phyloP scores from a whole-genome alignment of 768 basidiomycete genomes.

The Lentinula aciculospora region DNA sequence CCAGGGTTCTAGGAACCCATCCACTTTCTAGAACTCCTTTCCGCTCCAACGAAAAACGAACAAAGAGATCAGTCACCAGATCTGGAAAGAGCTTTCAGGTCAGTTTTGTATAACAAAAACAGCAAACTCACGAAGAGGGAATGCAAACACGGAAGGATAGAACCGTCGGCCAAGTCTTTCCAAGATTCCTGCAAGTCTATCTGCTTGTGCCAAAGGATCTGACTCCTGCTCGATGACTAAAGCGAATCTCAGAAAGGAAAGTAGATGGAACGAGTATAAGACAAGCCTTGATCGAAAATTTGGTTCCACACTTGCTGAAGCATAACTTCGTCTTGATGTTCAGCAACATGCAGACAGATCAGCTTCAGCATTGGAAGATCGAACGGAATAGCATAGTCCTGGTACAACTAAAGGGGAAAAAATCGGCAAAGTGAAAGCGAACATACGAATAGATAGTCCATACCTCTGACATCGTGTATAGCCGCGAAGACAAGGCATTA shows the following conservation, averaged over 20 bases:
- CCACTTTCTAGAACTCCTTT: conserved; percentile 57
- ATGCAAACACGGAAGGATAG: conserved; percentile 87
- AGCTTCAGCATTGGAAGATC: conserved; percentile 80
- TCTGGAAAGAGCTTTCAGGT: conserved; percentile 38
- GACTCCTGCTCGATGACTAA: conserved; percentile 51
- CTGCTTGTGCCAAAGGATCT: conserved; percentile 50
- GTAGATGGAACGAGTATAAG: not conserved
- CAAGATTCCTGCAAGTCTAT: conserved; percentile 58
- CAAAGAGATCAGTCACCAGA: conserved; percentile 67
- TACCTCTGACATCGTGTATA: conserved; percentile 86
- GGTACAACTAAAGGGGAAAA: conserved; percentile 59
- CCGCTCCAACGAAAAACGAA: conserved; percentile 65
- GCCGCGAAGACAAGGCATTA: conserved; percentile 45
- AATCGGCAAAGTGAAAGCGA: not conserved
- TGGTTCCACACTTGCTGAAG: conserved; percentile 86
- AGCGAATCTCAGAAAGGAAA: not conserved
- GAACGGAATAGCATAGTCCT: conserved; percentile 82
- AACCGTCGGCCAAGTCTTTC: conserved; percentile 78
- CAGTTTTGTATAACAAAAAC: not conserved
- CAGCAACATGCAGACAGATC: conserved; percentile 88
- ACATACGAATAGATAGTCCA: not conserved
- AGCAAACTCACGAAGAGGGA: conserved; percentile 74
- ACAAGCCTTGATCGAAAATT: conserved; percentile 66
- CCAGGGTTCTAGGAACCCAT: conserved; percentile 77
- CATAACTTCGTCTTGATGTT: conserved; percentile 80